These are phyloP conservation scores for Aspergillus pseudonomiae DNA, from an alignment of 2,329 filamentous ascomycete species.

Conservation along the genomic window DNA sequence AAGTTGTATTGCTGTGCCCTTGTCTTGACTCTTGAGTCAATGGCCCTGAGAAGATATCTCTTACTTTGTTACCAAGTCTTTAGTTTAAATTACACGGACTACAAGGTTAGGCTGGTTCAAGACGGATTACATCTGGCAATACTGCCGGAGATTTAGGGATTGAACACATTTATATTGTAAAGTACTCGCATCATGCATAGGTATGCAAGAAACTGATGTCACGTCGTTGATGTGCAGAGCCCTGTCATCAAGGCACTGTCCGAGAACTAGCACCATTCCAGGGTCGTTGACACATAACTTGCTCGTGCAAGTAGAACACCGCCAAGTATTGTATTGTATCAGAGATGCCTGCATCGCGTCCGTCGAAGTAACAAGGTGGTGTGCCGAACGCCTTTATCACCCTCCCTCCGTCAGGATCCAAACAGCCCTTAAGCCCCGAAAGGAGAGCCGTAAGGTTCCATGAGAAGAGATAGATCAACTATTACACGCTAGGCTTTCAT, in stretches of 20 bases:
- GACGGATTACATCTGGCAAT: background rate
- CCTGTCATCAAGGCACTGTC: constrained; percentile 17
- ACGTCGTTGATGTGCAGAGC: constrained; percentile 8
- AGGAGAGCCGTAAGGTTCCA: constrained; percentile 75
- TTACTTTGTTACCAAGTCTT: background rate
- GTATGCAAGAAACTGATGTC: background rate
- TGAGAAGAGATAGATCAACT: constrained; percentile 75
- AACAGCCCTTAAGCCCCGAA: constrained; percentile 82
- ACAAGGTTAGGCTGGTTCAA: background rate
- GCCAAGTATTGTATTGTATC: constrained; percentile 64
- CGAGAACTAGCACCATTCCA: constrained; percentile 10
- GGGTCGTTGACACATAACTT: constrained; percentile 11
- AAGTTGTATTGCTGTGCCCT: background rate
- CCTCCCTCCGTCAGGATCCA: constrained; percentile 67
- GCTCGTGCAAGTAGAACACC: constrained; percentile 29
- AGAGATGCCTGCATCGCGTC: constrained; percentile 99
- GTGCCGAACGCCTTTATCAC: constrained; percentile 99
- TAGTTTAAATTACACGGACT: background rate
- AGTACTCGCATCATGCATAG: background rate
- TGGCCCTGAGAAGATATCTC: background rate
- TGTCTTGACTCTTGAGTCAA: background rate
- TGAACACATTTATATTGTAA: background rate
- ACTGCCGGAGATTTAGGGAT: background rate
- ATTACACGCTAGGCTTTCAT: constrained; percentile 99
- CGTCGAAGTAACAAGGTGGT: constrained; percentile 92